Evolutionary conservation across 2,329 filamentous ascomycete genomes (phyloP).

Genomic region (Incumbomyces lentus): DNA sequence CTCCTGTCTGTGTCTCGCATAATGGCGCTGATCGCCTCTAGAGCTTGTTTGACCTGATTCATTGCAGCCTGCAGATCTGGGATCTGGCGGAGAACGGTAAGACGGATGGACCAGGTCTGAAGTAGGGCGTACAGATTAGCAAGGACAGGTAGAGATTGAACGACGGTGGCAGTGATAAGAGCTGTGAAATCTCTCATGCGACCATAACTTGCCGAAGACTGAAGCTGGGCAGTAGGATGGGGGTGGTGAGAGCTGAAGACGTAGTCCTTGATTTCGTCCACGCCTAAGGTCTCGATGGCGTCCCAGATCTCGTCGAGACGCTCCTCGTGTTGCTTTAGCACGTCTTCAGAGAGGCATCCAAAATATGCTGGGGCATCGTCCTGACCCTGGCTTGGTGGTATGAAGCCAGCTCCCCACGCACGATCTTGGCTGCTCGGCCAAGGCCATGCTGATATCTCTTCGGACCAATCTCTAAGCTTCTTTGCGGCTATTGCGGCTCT

Average conservation of each 20-base stretch:
- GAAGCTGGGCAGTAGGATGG: constrained; percentile 44
- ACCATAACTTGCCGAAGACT: constrained; percentile 43
- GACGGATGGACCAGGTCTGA: constrained; percentile 64
- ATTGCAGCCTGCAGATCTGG: constrained; percentile 59
- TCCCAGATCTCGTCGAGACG: constrained; percentile 63
- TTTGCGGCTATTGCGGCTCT: constrained; percentile 50
- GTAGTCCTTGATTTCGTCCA: constrained; percentile 75
- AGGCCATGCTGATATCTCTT: constrained; percentile 48
- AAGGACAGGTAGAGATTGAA: constrained; percentile 77
- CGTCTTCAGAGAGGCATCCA: constrained; percentile 57
- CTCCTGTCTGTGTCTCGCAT: constrained; percentile 17
- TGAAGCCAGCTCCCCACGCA: constrained; percentile 33
- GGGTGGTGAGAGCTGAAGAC: constrained; percentile 72
- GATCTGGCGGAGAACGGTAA: constrained; percentile 63
- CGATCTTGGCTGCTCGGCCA: constrained; percentile 40
- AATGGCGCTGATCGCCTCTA: constrained; percentile 28
- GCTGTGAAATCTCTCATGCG: constrained; percentile 83
- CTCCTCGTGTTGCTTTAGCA: constrained; percentile 58
- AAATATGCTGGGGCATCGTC: constrained; percentile 41
- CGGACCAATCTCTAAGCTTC: constrained; percentile 48
- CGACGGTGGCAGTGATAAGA: constrained; percentile 77
- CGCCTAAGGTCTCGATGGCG: constrained; percentile 32
- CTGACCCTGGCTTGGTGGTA: constrained; percentile 18
- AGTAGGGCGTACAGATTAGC: constrained; percentile 64
- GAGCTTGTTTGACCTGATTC: constrained; percentile 27